Evolutionary conservation across 805 yeast species (phyloP).

Genomic region (Cyberlindnera euphorbiiphila): DNA sequence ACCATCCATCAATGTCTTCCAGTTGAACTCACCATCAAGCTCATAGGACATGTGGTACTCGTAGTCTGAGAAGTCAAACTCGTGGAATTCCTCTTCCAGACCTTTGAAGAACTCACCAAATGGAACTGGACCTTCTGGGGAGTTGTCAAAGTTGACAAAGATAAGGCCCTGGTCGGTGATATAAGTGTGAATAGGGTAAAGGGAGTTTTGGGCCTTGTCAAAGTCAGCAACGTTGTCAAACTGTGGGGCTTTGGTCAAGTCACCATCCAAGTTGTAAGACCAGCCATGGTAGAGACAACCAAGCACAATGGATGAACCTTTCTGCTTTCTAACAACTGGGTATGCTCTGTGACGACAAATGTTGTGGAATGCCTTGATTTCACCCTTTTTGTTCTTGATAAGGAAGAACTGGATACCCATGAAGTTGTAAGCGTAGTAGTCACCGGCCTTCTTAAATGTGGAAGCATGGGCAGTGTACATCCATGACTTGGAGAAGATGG

Average conservation of each 20-base stretch:
- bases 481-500: slow-evolving; percentile 57
- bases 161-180: slow-evolving; percentile 53
- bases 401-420: slow-evolving; percentile 54
- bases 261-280: slow-evolving; percentile 61
- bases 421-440: slow-evolving; percentile 47
- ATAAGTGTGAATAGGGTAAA: slow-evolving; percentile 52
- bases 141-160: slow-evolving; percentile 50
- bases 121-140: slow-evolving; percentile 35
- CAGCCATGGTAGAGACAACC: slow-evolving; percentile 66
- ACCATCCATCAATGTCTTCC: slow-evolving; percentile 67
- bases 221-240: slow-evolving; percentile 58
- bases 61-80: slow-evolving; percentile 56
- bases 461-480: slow-evolving; percentile 47
- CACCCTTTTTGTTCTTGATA: slow-evolving; percentile 49
- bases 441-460: slow-evolving; percentile 56
- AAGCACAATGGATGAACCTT: slow-evolving; percentile 53
- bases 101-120: slow-evolving; percentile 53
- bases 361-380: slow-evolving; percentile 57
- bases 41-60: slow-evolving; percentile 64
- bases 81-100: slow-evolving; percentile 47
- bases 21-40: slow-evolving; percentile 58
- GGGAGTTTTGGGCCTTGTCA: slow-evolving; percentile 49
- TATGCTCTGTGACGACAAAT: slow-evolving; percentile 64
- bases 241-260: slow-evolving; percentile 57
- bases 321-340: slow-evolving; percentile 55